These are phyloP conservation scores for Fusarium algeriense DNA, from an alignment of 2,329 filamentous ascomycete species.

Conservation along the genomic window DNA sequence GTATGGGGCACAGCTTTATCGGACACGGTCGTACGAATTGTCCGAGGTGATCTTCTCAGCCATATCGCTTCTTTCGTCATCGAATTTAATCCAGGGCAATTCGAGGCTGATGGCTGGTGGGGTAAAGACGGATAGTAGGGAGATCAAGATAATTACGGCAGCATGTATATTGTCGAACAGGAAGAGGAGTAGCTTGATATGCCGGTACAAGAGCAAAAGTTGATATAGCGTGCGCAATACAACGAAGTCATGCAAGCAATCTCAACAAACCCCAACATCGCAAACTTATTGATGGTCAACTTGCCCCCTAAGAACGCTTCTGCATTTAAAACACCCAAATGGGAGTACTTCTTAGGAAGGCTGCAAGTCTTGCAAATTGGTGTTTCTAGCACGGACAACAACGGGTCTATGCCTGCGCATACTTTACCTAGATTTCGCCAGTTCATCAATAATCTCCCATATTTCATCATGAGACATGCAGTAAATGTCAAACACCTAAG, in stretches of 20 bases:
- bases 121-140: accelerated
- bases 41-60: not conserved
- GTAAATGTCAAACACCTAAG: not conserved
- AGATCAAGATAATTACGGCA: accelerated
- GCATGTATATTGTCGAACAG: accelerated
- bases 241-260: not conserved
- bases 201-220: not conserved
- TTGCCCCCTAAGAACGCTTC: not conserved
- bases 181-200: not conserved
- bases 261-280: not conserved
- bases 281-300: not conserved
- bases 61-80: not conserved
- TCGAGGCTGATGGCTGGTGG: not conserved
- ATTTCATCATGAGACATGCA: not conserved
- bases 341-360: not conserved
- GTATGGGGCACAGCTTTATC: not conserved
- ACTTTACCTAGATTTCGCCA: accelerated
- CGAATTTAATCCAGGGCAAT: not conserved
- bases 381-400: not conserved
- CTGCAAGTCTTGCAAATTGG: not conserved
- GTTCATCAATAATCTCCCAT: not conserved
- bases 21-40: not conserved
- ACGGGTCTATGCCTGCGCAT: not conserved
- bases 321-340: not conserved
- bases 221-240: conserved; percentile 8